Evolutionary conservation across 2,329 filamentous ascomycete species (phyloP).

Genomic region (Proliferodiscus dingleyae): DNA sequence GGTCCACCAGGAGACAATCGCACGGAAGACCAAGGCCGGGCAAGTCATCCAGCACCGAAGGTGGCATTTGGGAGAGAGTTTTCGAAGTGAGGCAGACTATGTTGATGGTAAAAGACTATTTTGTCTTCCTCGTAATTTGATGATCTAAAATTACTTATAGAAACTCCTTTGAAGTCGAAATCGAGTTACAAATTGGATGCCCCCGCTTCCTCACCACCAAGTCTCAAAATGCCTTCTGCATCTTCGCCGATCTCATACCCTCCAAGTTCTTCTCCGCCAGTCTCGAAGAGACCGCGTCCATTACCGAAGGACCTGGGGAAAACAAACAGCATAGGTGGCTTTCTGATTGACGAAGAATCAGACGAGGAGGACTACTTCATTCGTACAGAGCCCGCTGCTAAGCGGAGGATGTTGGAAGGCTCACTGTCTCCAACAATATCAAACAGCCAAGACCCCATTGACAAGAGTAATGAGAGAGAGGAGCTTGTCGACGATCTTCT

Average conservation of each 20-base stretch:
- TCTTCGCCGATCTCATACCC: constrained; percentile 51
- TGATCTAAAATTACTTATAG: constrained; percentile 16
- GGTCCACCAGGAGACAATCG: constrained; percentile 37
- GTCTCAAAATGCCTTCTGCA: constrained; percentile 48
- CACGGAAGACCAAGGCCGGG: constrained; percentile 37
- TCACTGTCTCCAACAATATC: constrained; percentile 15
- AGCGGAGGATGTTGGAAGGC: constrained; percentile 40
- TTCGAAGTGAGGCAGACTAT: constrained; percentile 44
- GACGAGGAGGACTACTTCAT: constrained; percentile 33
- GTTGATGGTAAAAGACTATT: constrained; percentile 21
- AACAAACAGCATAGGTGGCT: constrained; percentile 38
- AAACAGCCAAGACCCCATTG: not conserved
- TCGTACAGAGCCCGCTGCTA: constrained; percentile 35
- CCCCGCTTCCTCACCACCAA: constrained; percentile 35
- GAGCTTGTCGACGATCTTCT: no score
- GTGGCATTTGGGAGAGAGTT: constrained; percentile 42
- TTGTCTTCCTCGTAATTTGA: not conserved
- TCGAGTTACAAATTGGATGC: constrained; percentile 3
- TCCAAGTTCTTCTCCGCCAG: constrained; percentile 26
- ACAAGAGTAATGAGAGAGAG: not conserved
- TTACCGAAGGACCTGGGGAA: constrained; percentile 29
- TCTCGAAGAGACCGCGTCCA: constrained; percentile 35
- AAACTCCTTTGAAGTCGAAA: constrained; percentile 21
- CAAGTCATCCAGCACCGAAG: constrained; percentile 47
- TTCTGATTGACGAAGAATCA: constrained; percentile 41